Evolutionary conservation across 75 land plant species (phyloP).

Genomic region (Selaginella tamariscina): DNA sequence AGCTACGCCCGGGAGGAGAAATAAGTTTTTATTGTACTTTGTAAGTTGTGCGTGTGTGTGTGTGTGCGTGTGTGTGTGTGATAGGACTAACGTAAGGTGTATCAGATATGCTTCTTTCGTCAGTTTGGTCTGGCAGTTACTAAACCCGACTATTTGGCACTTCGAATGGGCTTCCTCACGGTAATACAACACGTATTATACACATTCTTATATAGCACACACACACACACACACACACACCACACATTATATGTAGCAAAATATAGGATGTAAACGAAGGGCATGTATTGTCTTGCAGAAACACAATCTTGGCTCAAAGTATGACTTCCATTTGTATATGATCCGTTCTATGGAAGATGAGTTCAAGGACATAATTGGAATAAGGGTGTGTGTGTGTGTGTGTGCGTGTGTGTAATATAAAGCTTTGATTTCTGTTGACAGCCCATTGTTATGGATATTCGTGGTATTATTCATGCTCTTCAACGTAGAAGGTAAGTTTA

Average conservation of each 20-base stretch:
- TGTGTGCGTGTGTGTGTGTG: not conserved
- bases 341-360: constrained; percentile 9
- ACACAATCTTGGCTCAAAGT: not conserved
- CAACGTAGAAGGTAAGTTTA: constrained; percentile 35
- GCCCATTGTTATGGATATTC: constrained; percentile 37
- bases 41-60: not conserved
- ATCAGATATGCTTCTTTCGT: constrained; percentile 9
- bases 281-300: constrained; percentile 1
- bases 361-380: constrained; percentile 1
- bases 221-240: too few relatives aligned
- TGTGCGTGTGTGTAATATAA: not conserved
- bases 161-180: constrained; percentile 4
- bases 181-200: too few relatives aligned
- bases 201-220: too few relatives aligned
- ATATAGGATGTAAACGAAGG: too few relatives aligned
- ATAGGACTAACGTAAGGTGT: not conserved
- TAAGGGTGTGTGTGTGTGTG: too few relatives aligned
- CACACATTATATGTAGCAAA: too few relatives aligned
- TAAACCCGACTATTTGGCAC: constrained; percentile 5
- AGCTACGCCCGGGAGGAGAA: not conserved
- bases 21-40: not conserved
- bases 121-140: constrained; percentile 8
- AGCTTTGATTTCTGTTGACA: constrained; percentile 16
- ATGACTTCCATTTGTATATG: constrained; percentile 11
- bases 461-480: constrained; percentile 36